Evolutionary conservation across 2,329 filamentous ascomycete genomes (phyloP), one percentile per base, ranked within the genome.

Genomic region (Clonostachys byssicola): DNA sequence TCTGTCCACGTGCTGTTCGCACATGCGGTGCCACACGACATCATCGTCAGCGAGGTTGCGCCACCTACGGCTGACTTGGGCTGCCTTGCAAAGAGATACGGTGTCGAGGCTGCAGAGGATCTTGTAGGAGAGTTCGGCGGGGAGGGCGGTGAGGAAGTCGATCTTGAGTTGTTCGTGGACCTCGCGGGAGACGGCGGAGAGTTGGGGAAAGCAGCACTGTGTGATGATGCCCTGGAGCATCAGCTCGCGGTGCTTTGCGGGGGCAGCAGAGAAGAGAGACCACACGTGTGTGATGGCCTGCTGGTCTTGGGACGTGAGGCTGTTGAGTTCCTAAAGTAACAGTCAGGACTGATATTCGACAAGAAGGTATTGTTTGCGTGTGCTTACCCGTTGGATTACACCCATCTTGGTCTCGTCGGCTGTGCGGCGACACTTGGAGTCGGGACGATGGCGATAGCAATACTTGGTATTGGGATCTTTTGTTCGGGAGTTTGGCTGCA

Each of bases 401-500:
- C 92, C 89, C 94, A 99, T 99, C 53, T 94, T 94, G 42, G 87
- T 86, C 70, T 97, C 94, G 70, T 97, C 92, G 49, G 91, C 92
- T 52, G 95, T 90, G 51, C 91, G 83, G 51, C 92, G 80, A 70
- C 94, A 99, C 70, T 96, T 95, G 46, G 92, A 83, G 66, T 97
- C 94, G 3, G 94, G 94, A 46, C 89, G 80, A 67, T 99, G 94
- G 47, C 94, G 85, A 66, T 99, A 99, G 71, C 94, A 99, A 71
- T 88, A 97, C 65, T 89, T 94, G 56, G 90, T 95, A 64, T 92
- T 95, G 35, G 77, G 79, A 52, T 83, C 80, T 58, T 66, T 73
- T 42, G 72, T 70, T 41, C 60, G 69, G 43, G 52, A 47, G 12
- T 55, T 45, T 39, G 48, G 45, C 17, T 52, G 48, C 33, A 45